Base-by-base conservation (phyloP, 306 rosid genomes). In the Vigna radiata region DNA sequence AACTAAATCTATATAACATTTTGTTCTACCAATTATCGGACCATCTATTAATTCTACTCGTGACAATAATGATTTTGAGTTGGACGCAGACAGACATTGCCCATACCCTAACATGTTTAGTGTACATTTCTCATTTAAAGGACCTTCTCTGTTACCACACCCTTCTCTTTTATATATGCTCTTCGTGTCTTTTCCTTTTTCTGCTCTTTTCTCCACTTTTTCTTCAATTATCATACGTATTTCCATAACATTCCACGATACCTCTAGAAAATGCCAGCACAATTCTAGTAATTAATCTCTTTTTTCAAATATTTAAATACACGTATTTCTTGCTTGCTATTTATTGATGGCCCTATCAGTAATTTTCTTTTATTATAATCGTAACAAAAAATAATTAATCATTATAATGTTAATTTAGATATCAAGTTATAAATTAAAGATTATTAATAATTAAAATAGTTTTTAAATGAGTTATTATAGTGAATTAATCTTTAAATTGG, bases 171-270 rank as follows among this genome's bases (percentile, higher is more conserved):
- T 36, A 36, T 36, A 6, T 67, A 60, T 68, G 63, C 11, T 31
- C 25, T 59, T 37, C 47, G 0, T 72, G 87, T 84, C 87, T 29
- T 39, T 80, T 81, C 81, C 85, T 70, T 25, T 68, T 39, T 50
- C 65, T 29, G 44, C 23, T 66, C 10, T 5, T 23, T 56, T 48
- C 4, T 13, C 48, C 79, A 73, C 69, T 73, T 78, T 78, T 73
- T 58, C 56, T 74, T 73, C 63, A 9, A 71, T 58, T 39, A 56
- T 47, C 79, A 77, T 56, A 58, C 76, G 76, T 77, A 48, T 48
- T 69, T 72, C 31, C 29, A 4, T 64, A 7, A 15, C 53, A 37
- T 66, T 77, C 18, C 79, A 48, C 49, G 43, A 65, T 0, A 2
- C 47, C 31, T 56, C 50, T 6, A 54, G 52, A 72, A 55, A 77